Base-by-base conservation (phyloP, 345 rosid species). In the Ailanthus altissimus region DNA sequence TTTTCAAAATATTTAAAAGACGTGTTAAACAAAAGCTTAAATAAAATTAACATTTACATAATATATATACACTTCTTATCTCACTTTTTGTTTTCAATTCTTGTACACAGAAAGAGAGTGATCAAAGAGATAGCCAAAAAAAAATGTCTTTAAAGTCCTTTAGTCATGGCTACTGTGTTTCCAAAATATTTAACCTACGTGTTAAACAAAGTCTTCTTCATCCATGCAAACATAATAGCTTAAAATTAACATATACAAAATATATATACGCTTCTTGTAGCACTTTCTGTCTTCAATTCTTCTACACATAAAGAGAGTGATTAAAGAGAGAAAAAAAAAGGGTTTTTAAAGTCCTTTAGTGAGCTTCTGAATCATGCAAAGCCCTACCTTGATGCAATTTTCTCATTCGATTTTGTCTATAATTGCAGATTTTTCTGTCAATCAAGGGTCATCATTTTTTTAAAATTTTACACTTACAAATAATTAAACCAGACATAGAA, bases 321-420 rank as follows among this genome's bases (percentile, higher is more conserved):
- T 15, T 45, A 15, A 20, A 8, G 7, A 36, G 42, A 60, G n/a
- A n/a, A n/a, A n/a, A 15, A 8, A 1, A n/a, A n/a, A 36, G 32
- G 32, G 67, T 38, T 21, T 62, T 21, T 62, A 18, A 21, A 43
- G 50, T 9, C 47, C 26, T 32, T 5, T 2, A 42, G 4, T 65
- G 32, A 43, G 26, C 25, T 65, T 42, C 28, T 65, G 8, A n/a
- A 65, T 65, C 15, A 43, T 42, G 70, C 32, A 67, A 67, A 67
- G 49, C 56, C 56, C 50, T 67, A 21, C 25, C 36, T 46, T 67
- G 10, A 67, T 67, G 72, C 72, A 67, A 25, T 45, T 67, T 67
- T 13, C 32, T 8, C 46, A 47, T 68, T 15, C 72, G 25, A 13
- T 47, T 6, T 47, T 68, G 57, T 47, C 57, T 2, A 28, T 68